phyloP scores from a whole-genome alignment of 106 monocot species.

The Apostasia ramifera region DNA sequence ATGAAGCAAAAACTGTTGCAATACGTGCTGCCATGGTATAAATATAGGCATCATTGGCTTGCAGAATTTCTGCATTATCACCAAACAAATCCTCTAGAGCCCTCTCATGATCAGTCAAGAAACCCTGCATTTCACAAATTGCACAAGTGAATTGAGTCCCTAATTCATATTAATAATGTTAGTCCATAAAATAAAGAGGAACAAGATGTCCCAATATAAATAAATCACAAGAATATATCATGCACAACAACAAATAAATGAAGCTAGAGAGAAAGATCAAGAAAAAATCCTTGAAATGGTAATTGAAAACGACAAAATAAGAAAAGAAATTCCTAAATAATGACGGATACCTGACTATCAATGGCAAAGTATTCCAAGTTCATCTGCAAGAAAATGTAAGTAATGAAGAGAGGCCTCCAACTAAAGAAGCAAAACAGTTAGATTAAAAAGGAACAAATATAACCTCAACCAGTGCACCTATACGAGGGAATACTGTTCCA shows the following conservation, averaged over 20 bases:
- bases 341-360: slow-evolving; percentile 80
- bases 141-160: neutral
- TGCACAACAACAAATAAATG: neutral
- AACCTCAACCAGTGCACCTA: slow-evolving; percentile 95
- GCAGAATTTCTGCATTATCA: slow-evolving; percentile 68
- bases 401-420: neutral
- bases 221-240: neutral
- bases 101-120: slow-evolving; percentile 80
- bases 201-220: neutral
- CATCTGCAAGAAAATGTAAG: slow-evolving; percentile 53
- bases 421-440: slow-evolving; percentile 2
- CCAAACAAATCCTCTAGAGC: slow-evolving; percentile 86
- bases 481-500: slow-evolving; percentile 75
- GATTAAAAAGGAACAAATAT: slow-evolving; percentile 4
- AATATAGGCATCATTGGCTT: slow-evolving; percentile 57
- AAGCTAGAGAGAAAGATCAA: neutral
- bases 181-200: too few species aligned
- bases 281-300: neutral
- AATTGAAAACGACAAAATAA: neutral
- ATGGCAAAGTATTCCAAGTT: slow-evolving; percentile 99
- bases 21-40: slow-evolving; percentile 74
- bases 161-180: neutral
- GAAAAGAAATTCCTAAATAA: neutral
- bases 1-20: slow-evolving; percentile 83
- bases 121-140: slow-evolving; percentile 34